phyloP scores from a whole-genome alignment of 2,329 filamentous ascomycete species.

The Diaporthe ampelina region DNA sequence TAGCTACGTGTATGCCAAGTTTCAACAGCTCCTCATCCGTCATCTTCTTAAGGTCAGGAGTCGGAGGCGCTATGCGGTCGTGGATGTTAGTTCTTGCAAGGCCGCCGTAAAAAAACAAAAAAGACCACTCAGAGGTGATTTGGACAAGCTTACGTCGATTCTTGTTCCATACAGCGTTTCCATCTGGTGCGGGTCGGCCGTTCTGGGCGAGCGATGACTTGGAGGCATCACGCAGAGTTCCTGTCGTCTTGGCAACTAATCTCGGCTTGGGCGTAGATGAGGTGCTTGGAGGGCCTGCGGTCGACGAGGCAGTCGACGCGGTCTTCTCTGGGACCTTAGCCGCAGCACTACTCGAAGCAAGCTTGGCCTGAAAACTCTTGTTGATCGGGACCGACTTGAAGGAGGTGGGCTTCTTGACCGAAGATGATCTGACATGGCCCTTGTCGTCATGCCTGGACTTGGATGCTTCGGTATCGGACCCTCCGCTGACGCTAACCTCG shows the following conservation, averaged over 20 bases:
- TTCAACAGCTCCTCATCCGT: constrained; percentile 91
- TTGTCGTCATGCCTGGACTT: constrained; percentile 69
- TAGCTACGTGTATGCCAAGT: constrained; percentile 88
- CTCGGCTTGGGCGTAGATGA: constrained; percentile 73
- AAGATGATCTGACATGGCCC: constrained; percentile 69
- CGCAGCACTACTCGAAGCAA: constrained; percentile 57
- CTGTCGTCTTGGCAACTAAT: constrained; percentile 81
- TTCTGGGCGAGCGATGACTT: constrained; percentile 55
- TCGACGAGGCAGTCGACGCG: constrained; percentile 57
- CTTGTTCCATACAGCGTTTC: constrained; percentile 88
- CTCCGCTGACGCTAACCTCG: constrained; percentile 77
- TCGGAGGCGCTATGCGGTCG: constrained; percentile 66
- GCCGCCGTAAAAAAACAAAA: background rate
- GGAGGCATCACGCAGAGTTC: constrained; percentile 64
- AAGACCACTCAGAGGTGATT: background rate
- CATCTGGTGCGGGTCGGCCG: constrained; percentile 73
- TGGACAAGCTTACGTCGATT: constrained; percentile 76
- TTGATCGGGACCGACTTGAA: constrained; percentile 92
- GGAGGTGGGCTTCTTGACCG: constrained; percentile 80
- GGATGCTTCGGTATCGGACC: constrained; percentile 81
- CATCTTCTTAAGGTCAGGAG: constrained; percentile 82
- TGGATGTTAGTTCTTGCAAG: constrained; percentile 40
- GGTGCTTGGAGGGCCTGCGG: constrained; percentile 59
- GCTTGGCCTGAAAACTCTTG: constrained; percentile 85
- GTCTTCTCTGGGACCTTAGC: constrained; percentile 68